These are phyloP conservation scores for Dunaliella sp. DNA, from an alignment of 139 green algal genomes.

Conservation along the genomic window DNA sequence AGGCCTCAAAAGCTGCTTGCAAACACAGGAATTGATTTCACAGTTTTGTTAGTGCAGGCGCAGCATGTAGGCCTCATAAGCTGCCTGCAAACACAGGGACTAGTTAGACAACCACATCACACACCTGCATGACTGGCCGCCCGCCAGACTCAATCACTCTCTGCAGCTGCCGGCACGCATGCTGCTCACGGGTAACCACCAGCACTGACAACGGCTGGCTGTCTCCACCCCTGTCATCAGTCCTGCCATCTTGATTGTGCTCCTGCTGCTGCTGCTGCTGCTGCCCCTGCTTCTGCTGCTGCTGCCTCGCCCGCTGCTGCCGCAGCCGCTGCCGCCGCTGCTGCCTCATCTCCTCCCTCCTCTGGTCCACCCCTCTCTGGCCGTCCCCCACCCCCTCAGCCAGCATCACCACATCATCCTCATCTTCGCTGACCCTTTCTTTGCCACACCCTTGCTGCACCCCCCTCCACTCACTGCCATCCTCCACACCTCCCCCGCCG, in stretches of 20 bases:
- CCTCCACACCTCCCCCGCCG: neutral
- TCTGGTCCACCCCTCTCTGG: constrained; percentile 11
- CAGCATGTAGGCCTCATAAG: constrained; percentile 17
- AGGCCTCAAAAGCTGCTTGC: constrained; percentile 17
- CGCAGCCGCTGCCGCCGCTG: neutral
- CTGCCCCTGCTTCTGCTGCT: constrained; percentile 13
- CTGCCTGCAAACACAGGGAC: neutral
- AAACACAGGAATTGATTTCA: neutral
- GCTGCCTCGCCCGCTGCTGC: neutral
- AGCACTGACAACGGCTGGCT: constrained; percentile 35
- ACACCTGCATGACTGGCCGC: constrained; percentile 39
- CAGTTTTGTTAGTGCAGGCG: neutral
- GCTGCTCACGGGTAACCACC: constrained; percentile 57
- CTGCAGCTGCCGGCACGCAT: constrained; percentile 48
- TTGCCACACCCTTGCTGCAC: too few relatives aligned
- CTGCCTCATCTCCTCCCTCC: constrained; percentile 25
- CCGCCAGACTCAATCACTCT: constrained; percentile 40
- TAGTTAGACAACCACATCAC: neutral
- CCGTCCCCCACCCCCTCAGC: neutral
- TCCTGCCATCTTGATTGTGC: constrained; percentile 5
- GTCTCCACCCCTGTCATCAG: constrained; percentile 11
- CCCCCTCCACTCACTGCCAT: neutral
- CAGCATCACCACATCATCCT: constrained; percentile 13
- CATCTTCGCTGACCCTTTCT: too few relatives aligned
- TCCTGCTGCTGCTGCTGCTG: constrained; percentile 18